Evolutionary conservation across 2,329 filamentous ascomycete species (phyloP).

Genomic region (Purpureocillium lavendulum): DNA sequence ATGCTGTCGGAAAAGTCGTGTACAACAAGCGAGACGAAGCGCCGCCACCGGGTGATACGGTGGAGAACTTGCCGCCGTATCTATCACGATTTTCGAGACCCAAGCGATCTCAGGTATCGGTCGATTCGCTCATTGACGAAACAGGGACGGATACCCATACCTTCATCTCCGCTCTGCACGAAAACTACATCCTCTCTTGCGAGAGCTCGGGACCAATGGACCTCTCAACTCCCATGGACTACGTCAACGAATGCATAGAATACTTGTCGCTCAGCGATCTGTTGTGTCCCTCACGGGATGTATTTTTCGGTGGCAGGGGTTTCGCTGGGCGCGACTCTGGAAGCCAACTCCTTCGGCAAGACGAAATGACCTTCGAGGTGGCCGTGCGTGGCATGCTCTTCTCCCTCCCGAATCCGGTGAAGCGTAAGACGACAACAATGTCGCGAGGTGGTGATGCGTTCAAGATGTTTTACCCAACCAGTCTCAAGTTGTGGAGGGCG

Average conservation of each 20-base stretch:
- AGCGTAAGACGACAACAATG: constrained; percentile 45
- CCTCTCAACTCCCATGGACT: constrained; percentile 59
- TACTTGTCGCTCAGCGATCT: constrained; percentile 82
- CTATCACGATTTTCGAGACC: constrained; percentile 49
- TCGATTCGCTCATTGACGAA: constrained; percentile 80
- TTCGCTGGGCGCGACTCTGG: constrained; percentile 46
- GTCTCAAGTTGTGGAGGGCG: constrained; percentile 73
- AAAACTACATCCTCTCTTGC: constrained; percentile 88
- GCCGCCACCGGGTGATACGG: constrained; percentile 28
- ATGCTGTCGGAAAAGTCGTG: constrained; percentile 89
- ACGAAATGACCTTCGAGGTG: constrained; percentile 89
- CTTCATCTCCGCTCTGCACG: constrained; percentile 82
- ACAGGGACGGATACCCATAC: constrained; percentile 87
- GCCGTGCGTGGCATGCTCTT: constrained; percentile 83
- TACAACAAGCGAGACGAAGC: constrained; percentile 81
- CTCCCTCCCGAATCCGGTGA: constrained; percentile 77
- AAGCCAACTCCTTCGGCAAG: constrained; percentile 74
- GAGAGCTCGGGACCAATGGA: constrained; percentile 43
- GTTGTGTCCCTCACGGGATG: constrained; percentile 63
- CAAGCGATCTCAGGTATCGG: constrained; percentile 55
- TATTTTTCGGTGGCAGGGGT: constrained; percentile 56
- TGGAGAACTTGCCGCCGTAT: constrained; percentile 51
- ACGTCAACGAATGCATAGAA: constrained; percentile 78
- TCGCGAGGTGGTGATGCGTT: constrained; percentile 52
- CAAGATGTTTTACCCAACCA: constrained; percentile 89